Evolutionary conservation across 768 basidiomycete species (phyloP), one percentile per base, ranked within the genome.

Genomic region (Cantharellus anzutake): DNA sequence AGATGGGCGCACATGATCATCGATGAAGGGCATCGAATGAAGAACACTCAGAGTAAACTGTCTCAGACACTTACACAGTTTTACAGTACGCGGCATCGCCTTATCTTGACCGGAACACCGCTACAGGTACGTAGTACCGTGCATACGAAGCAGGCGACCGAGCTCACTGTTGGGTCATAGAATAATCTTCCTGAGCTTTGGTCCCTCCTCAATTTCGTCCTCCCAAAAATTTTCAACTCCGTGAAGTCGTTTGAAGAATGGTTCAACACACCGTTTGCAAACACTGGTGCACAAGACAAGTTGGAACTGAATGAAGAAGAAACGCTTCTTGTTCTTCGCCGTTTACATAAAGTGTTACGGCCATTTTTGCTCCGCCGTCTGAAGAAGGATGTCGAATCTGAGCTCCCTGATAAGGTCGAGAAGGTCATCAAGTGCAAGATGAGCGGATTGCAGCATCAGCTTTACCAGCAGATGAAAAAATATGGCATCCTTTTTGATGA

Each of bases 251-350:
- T 99, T 69, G 96, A 98, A 66, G 96, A 98, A 68, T 99, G 96
- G 96, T 99, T 98, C 78, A 98, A 97, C 73, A 96, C 94, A 1
- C 96, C 96, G 0, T 99, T 99, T 65, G 94, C 96, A 61, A 97
- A 90, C 71, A 90, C 92, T n/a, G 94, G 94, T 39, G 87, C 88
- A 0, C 85, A 86, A 4, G 96, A 99, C 73, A 96, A 94, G 79
- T 94, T 98, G 68, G 92, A 96, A 75, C 71, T 98, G 74, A 96
- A 94, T 73, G 96, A 99, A 85, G 96, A 98, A 86, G 96, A 99
- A 75, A 87, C 90, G 2, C 76, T 98, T 42, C 84, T 98, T 60
- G 90, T 99, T 67, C 96, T 99, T 68, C 84, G 93, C 59, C 93
- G 96, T 67, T 71, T 90, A 70, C 92, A 96, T 66, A 97, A 97